A percentile compares a stretch with the other conserved stretches of the same genome.
phyloP scores from a whole-genome alignment of 2,329 filamentous ascomycete species.

The Capronia americana region DNA sequence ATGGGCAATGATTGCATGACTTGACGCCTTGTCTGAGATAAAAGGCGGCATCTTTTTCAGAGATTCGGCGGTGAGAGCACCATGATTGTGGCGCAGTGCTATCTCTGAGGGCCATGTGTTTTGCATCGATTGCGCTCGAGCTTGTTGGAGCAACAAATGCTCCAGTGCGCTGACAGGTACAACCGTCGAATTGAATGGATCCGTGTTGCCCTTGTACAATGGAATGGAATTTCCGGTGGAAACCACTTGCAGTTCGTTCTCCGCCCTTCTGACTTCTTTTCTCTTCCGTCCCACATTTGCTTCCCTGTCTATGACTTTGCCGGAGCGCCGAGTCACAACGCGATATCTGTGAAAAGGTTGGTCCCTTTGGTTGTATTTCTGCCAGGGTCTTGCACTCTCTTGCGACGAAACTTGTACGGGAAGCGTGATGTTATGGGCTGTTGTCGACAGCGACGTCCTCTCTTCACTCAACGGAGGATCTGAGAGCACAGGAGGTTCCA shows the following conservation, averaged over 20 bases:
- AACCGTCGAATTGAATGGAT: constrained; percentile 13
- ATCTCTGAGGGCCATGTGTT: constrained; percentile 20
- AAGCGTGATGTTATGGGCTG: background rate
- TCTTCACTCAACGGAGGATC: constrained; percentile 1
- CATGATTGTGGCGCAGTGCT: constrained; percentile 16
- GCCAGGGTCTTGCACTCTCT: background rate
- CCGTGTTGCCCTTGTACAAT: constrained; percentile 9
- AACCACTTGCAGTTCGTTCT: background rate
- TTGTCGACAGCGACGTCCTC: background rate
- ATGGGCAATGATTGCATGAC: constrained; percentile 16
- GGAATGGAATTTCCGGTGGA: constrained; percentile 4
- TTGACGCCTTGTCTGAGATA: constrained; percentile 10
- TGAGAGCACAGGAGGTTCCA: background rate
- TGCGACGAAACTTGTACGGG: background rate
- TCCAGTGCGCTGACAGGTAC: constrained; percentile 17
- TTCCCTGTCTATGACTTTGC: background rate
- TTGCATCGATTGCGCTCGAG: constrained; percentile 11
- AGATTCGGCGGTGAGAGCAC: constrained; percentile 11
- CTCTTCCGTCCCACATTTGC: constrained; percentile 2
- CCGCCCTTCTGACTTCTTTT: background rate
- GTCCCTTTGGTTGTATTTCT: constrained; percentile 4
- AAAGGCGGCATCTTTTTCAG: constrained; percentile 6
- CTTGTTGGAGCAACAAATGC: constrained; percentile 16
- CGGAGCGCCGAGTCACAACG: background rate
- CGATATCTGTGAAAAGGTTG: constrained; percentile 12